Evolutionary conservation across 495 filamentous ascomycete species (phyloP).

Genomic region (Stereocaulon alpinum): DNA sequence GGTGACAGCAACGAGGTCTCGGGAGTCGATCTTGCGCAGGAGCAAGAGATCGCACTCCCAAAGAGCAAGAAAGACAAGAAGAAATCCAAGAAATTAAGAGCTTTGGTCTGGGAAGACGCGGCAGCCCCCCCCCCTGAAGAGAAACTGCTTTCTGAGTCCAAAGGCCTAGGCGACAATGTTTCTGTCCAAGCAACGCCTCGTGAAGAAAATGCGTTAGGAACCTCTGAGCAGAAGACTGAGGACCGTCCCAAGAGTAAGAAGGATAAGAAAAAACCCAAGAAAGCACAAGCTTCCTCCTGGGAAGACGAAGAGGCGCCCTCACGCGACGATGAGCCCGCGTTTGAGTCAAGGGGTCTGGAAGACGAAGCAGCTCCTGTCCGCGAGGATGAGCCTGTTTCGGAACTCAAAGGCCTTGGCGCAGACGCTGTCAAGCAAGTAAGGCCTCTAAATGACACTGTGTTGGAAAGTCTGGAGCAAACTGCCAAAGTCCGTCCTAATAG

Average conservation of each 20-base stretch:
- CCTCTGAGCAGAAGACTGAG: constrained; percentile 11
- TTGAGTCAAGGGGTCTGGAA: constrained; percentile 8
- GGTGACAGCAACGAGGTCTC: neutral
- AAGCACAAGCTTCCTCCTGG: constrained; percentile 29
- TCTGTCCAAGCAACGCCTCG: neutral
- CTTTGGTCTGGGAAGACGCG: constrained; percentile 11
- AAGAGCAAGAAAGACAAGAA: constrained; percentile 29
- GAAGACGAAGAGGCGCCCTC: constrained; percentile 21
- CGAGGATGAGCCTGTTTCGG: constrained; percentile 10
- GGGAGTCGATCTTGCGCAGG: neutral
- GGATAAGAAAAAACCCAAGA: constrained; percentile 35
- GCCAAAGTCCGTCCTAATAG: constrained; percentile 29
- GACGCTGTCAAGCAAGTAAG: constrained; percentile 16
- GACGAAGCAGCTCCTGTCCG: constrained; percentile 13
- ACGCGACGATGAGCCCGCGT: constrained; percentile 4
- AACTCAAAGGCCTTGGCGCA: constrained; percentile 10
- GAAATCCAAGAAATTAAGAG: constrained; percentile 32
- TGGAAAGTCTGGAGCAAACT: constrained; percentile 19
- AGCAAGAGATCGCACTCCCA: neutral
- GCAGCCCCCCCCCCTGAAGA: neutral
- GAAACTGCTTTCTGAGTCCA: neutral
- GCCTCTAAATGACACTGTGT: neutral
- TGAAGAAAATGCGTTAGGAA: neutral
- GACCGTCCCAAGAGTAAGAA: constrained; percentile 34
- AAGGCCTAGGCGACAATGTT: neutral